Evolutionary conservation across 2,329 filamentous ascomycete genomes (phyloP), one percentile per base, ranked within the genome.

Genomic region (Magnaporthiopsis rhizophila): DNA sequence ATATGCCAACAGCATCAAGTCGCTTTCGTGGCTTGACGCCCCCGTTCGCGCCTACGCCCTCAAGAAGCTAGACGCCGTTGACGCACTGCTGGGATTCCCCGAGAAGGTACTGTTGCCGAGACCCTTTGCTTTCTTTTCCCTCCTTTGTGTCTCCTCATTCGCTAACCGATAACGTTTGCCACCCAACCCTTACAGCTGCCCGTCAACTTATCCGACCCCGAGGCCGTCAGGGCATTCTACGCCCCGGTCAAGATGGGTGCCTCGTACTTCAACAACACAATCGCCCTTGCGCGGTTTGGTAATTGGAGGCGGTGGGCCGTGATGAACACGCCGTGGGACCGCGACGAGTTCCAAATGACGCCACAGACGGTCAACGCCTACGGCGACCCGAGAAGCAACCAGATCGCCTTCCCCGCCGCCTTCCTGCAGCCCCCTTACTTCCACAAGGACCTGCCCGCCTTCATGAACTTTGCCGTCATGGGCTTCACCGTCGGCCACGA

Each of bases 381-480:
- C 69, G 88, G 88, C 72, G 85, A 85, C 65, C 83, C 83, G 50
- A 80, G 81, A 1, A 83, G 83, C 18, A 87, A 88, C 67, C 84
- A 87, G 66, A 88, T 88, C 64, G 84, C 86, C 15, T 88, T 89
- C 72, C 86, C 85, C 0, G 85, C 86, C 2, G 86, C 84, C 0
- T 88, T 88, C 63, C 86, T 88, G 85, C 85, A 88, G 69, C 80
- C 83, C 3, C 86, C 86, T 1, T 79, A 84, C 13, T 88, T 88
- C 69, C 81, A 85, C 64, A 79, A 71, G 78, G 65, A 75, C 75
- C 58, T 86, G 79, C 21, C 77, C 77, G 66, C 86, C 82, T 74
- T 77, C 83, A 66, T 83, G 8, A 73, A 81, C 21, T 88, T 88
- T 69, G 86, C 86, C 28, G 84, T 84, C 1, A 88, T 88, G 68